Evolutionary conservation across 2,329 filamentous ascomycete species (phyloP).

Genomic region (Madurella mycetomatis): DNA sequence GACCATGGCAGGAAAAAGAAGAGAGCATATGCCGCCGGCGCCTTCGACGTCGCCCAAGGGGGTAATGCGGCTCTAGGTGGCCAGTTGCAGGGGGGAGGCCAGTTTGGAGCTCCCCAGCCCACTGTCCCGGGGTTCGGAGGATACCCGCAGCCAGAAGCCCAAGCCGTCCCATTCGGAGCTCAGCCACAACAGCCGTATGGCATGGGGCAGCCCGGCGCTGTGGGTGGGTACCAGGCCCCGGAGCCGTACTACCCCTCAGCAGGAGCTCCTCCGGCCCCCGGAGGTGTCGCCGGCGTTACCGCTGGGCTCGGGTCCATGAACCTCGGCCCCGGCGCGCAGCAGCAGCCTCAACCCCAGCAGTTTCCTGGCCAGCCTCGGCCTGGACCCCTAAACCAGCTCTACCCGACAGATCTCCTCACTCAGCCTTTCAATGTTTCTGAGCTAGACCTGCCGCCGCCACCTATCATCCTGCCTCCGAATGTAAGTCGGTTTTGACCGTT

Average conservation of each 20-base stretch:
- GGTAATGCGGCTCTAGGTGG: conserved; percentile 66
- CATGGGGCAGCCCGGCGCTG: conserved; percentile 37
- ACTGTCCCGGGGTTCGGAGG: conserved; percentile 51
- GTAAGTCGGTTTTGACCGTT: conserved; percentile 51
- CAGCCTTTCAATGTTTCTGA: conserved; percentile 94
- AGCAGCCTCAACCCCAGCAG: conserved; percentile 50
- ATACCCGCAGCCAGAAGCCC: conserved; percentile 50
- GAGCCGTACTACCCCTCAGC: conserved; percentile 61
- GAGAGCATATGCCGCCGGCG: conserved; percentile 88
- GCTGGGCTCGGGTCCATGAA: conserved; percentile 84
- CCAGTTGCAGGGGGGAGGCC: conserved; percentile 36
- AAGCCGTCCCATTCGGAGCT: conserved; percentile 40
- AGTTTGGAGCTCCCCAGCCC: conserved; percentile 44
- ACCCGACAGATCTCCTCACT: conserved; percentile 84
- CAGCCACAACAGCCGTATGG: conserved; percentile 39
- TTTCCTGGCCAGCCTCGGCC: conserved; percentile 45
- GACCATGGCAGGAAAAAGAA: conserved; percentile 75
- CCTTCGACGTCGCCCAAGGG: conserved; percentile 86
- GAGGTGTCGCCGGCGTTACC: conserved; percentile 67
- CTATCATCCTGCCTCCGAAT: conserved; percentile 85
- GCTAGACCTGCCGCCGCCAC: conserved; percentile 84
- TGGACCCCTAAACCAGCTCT: conserved; percentile 75
- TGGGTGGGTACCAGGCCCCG: conserved; percentile 63
- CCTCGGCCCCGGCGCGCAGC: conserved; percentile 62
- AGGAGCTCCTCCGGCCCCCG: conserved; percentile 35